A percentile compares a stretch with the other conserved stretches of the same genome.
Conservation (phyloP, 2,329 filamentous ascomycete genomes). For the Metarhizium rileyi region DNA sequence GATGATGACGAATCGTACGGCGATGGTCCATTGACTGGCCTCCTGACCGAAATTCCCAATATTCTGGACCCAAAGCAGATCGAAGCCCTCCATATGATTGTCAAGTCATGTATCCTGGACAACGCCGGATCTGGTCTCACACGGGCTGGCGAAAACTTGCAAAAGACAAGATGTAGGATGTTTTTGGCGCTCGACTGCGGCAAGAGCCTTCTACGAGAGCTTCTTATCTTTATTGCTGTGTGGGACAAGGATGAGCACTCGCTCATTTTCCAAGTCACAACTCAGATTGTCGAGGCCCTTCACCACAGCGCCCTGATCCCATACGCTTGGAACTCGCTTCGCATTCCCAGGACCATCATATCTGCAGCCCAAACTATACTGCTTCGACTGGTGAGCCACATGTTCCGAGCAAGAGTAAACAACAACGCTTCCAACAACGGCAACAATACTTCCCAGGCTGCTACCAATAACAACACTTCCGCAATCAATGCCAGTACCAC, state of each 20-base stretch:
- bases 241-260: constrained; percentile 94
- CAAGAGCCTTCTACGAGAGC: constrained; percentile 76
- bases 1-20: constrained; percentile 72
- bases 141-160: constrained; percentile 66
- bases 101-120: constrained; percentile 89
- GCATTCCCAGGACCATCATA: constrained; percentile 91
- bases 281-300: constrained; percentile 89
- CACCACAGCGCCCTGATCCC: constrained; percentile 83
- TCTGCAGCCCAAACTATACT: constrained; percentile 91
- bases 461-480: neutral
- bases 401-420: constrained; percentile 54
- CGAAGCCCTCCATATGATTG: constrained; percentile 92
- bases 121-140: constrained; percentile 62
- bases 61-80: constrained; percentile 93
- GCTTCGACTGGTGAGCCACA: constrained; percentile 80
- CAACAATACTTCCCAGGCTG: constrained; percentile 9
- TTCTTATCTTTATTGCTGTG: constrained; percentile 91
- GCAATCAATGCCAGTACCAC: constrained; percentile 22
- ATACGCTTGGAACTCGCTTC: constrained; percentile 83
- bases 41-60: constrained; percentile 88
- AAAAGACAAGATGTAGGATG: constrained; percentile 83
- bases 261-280: constrained; percentile 92
- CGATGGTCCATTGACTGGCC: constrained; percentile 68
- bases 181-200: constrained; percentile 84
- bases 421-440: constrained; percentile 18